Base-by-base conservation (phyloP, 441 rosid species). In the Populus tomentosa region DNA sequence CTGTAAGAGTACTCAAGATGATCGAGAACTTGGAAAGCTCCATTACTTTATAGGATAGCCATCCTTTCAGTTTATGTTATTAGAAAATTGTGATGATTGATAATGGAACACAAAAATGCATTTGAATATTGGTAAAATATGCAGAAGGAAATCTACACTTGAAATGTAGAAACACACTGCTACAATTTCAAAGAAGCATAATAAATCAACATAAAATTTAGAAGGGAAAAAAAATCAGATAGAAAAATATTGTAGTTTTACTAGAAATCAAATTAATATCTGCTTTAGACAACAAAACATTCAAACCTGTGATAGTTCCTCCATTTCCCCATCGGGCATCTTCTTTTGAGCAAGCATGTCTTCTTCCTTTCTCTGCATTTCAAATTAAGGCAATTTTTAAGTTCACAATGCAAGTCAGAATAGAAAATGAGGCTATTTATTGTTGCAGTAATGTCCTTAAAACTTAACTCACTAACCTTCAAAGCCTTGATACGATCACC, bases 281-380 rank as follows among this genome's bases (percentile, higher is more conserved):
- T 73, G 16, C 66, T 35, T 73, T 5, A 73, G 59, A 74, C 72
- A 75, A 53, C 76, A 42, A 78, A 81, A 72, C n/a, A 32, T 46
- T 75, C 78, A 63, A 76, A 94, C 98, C 97, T 95, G 99, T 59
- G 99, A 95, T 81, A 95, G 62, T 83, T 95, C 98, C 83, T 95
- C 99, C 85, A 86, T 95, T 83, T 95, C 88, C 72, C 91, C 92
- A 86, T 94, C 99, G n/a, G 92, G 97, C 92, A 95, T 95, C 90
- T 94, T 89, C 94, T 92, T 91, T 84, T 95, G 98, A 32, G 99
- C 98, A 78, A 94, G 95, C 99, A 95, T 91, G 86, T 95, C 97
- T 81, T 94, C 97, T 87, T 94, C 99, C 88, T 94, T 94, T 81
- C 82, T 89, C 98, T 95, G 77, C 75, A 80, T 82, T 28, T 61